Evolutionary conservation across 1,284 basidiomycete genomes (phyloP).

Genomic region (Flammula alnicola): DNA sequence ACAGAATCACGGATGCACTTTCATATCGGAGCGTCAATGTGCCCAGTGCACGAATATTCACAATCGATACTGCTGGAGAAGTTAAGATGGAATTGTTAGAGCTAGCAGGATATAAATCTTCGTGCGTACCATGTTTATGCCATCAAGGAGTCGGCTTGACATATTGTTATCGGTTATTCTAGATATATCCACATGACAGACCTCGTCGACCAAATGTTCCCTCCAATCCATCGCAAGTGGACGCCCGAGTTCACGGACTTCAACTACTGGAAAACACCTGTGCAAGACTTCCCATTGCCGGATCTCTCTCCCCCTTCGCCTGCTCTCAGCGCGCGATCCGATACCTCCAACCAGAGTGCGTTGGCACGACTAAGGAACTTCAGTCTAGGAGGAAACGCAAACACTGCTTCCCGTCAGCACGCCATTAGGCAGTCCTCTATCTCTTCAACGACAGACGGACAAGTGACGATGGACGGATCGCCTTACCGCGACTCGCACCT

Average conservation of each 20-base stretch:
- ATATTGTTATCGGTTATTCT: not conserved
- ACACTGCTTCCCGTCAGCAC: slow-evolving; percentile 14
- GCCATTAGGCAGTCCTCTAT: slow-evolving; percentile 13
- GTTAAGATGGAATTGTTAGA: slow-evolving; percentile 98
- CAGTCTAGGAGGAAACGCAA: slow-evolving; percentile 64
- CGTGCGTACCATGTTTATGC: slow-evolving; percentile 52
- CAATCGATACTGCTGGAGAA: slow-evolving; percentile 94
- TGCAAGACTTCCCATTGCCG: slow-evolving; percentile 82
- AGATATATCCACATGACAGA: slow-evolving; percentile 98
- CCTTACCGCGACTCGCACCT: slow-evolving; percentile 45
- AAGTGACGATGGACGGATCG: slow-evolving; percentile 22
- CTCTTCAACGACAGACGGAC: slow-evolving; percentile 17
- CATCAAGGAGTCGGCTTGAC: not conserved
- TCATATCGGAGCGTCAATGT: slow-evolving; percentile 97
- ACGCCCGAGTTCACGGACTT: slow-evolving; percentile 95
- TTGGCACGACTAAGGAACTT: slow-evolving; percentile 84
- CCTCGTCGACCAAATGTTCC: slow-evolving; percentile 99
- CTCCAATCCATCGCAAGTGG: slow-evolving; percentile 89
- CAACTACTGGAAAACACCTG: slow-evolving; percentile 91
- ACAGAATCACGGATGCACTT: slow-evolving; percentile 97
- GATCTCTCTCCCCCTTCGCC: slow-evolving; percentile 93
- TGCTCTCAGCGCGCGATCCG: slow-evolving; percentile 89
- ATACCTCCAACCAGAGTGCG: slow-evolving; percentile 74
- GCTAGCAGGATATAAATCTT: slow-evolving; percentile 95
- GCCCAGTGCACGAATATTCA: slow-evolving; percentile 95